Evolutionary conservation across 2,329 filamentous ascomycete genomes (phyloP), one percentile per base, ranked within the genome.

Genomic region (Sordariomycetes sp.): DNA sequence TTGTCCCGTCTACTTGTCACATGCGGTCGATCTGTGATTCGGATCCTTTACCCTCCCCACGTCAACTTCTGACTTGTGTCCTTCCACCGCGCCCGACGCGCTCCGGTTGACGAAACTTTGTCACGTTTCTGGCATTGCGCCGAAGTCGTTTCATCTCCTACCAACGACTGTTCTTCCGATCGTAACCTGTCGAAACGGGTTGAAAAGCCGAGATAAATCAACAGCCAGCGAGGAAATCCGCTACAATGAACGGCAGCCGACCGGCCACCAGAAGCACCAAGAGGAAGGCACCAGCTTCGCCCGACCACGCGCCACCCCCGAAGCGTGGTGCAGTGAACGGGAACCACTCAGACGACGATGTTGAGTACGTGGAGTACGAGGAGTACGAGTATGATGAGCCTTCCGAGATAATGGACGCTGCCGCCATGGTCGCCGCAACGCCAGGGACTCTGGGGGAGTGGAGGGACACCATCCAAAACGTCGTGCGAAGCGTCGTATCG

Each of bases 401-500:
- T 15, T 47, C 58, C 18, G n/a, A n/a, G n/a, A n/a, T n/a, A n/a
- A n/a, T n/a, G n/a, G 48, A 57, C 17, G 53, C 47, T 39, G 53
- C 39, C 8, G 45, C 42, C 20, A 49, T 58, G 45, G 58, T 53
- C 35, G 47, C 58, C 31, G 58, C 51, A 39, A 59, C 56, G 5
- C 58, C 58, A n/a, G 51, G 44, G 19, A 61, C 55, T 46, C 42
- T 59, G 32, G 57, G 58, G 24, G 88, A 94, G 63, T 98, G 92
- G 92, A 90, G 96, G 60, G 83, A 80, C 33, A 95, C 88, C 1
- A 94, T 96, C 40, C 88, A 95, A 59, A 82, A 79, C 41, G 92
- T 98, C 4, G 88, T 98, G 35, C 80, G 82, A 54, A 94, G 88
- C 47, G 92, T 96, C 14, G 92, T 98, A 32, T 94, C 90, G n/a